Conservation (phyloP, 2,329 filamentous ascomycete species). For the Fusarium chlamydosporum region DNA sequence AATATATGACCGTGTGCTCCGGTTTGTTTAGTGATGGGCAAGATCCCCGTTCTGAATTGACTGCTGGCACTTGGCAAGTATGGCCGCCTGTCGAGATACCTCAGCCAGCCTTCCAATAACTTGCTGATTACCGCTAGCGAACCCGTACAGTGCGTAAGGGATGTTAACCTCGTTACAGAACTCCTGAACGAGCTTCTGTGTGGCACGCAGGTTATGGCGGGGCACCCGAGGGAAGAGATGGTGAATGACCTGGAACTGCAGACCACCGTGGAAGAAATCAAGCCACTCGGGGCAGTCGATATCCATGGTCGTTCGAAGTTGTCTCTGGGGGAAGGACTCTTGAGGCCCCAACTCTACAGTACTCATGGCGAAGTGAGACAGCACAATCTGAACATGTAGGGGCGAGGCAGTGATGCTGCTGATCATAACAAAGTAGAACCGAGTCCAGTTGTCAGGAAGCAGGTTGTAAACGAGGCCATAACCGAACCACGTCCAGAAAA, state of each 20-base stretch:
- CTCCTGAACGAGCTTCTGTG: constrained; percentile 81
- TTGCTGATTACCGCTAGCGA: constrained; percentile 84
- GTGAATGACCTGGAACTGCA: constrained; percentile 92
- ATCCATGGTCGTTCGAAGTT: constrained; percentile 94
- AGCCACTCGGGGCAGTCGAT: constrained; percentile 90
- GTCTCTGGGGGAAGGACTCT: constrained; percentile 91
- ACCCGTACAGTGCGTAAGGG: constrained; percentile 88
- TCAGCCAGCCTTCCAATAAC: constrained; percentile 83
- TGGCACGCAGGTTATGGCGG: constrained; percentile 82
- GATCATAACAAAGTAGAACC: constrained; percentile 81
- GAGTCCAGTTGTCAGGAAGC: constrained; percentile 77
- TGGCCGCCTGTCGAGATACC: constrained; percentile 82
- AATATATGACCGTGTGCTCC: background rate
- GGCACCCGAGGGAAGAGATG: constrained; percentile 88
- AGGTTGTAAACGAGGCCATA: constrained; percentile 82
- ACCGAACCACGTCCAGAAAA: constrained; percentile 91
- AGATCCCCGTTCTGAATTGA: constrained; percentile 56
- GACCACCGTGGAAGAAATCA: constrained; percentile 88
- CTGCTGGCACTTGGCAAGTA: constrained; percentile 81
- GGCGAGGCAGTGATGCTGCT: constrained; percentile 86
- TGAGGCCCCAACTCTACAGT: constrained; percentile 85
- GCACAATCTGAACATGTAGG: constrained; percentile 89
- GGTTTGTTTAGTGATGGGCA: constrained; percentile 34
- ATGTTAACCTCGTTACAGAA: constrained; percentile 88
- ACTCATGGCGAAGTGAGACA: constrained; percentile 95